Evolutionary conservation across 805 yeast species (phyloP).

Genomic region (Aciculoconidium aculeatum): DNA sequence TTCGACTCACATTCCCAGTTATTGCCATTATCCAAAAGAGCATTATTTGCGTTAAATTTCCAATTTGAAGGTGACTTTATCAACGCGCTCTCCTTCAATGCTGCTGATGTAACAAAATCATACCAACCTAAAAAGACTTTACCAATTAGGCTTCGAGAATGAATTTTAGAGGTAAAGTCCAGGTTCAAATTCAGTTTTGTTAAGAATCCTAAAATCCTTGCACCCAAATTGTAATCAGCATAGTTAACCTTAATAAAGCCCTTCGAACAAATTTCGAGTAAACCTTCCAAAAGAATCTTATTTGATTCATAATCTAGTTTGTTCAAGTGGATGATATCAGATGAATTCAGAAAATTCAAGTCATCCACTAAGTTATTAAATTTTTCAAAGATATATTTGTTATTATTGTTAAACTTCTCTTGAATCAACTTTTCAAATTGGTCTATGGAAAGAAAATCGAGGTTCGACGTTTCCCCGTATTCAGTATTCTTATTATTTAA

Average conservation of each 20-base stretch:
- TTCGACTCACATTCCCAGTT: conserved; percentile 29
- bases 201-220: conserved; percentile 36
- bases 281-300: conserved; percentile 20
- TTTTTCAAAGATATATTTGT: conserved; percentile 16
- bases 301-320: conserved; percentile 11
- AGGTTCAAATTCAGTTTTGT: conserved; percentile 13
- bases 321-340: conserved; percentile 6
- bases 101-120: conserved; percentile 19
- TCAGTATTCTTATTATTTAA: conserved; percentile 5
- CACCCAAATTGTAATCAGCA: conserved; percentile 34
- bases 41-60: conserved; percentile 35
- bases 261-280: conserved; percentile 26
- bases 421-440: conserved; percentile 19
- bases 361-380: conserved; percentile 22
- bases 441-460: conserved; percentile 14
- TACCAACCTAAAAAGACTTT: conserved; percentile 36
- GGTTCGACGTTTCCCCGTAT: conserved; percentile 2
- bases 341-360: conserved; percentile 11
- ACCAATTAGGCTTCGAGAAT: conserved; percentile 16
- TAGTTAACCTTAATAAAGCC: conserved; percentile 33
- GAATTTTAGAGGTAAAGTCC: conserved; percentile 13
- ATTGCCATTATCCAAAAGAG: conserved; percentile 27
- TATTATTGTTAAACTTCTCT: conserved; percentile 18
- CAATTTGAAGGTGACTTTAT: conserved; percentile 16
- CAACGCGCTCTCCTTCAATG: conserved; percentile 11